phyloP scores from a whole-genome alignment of 164 flowering plant genomes.

The Warburgia ugandensis region DNA sequence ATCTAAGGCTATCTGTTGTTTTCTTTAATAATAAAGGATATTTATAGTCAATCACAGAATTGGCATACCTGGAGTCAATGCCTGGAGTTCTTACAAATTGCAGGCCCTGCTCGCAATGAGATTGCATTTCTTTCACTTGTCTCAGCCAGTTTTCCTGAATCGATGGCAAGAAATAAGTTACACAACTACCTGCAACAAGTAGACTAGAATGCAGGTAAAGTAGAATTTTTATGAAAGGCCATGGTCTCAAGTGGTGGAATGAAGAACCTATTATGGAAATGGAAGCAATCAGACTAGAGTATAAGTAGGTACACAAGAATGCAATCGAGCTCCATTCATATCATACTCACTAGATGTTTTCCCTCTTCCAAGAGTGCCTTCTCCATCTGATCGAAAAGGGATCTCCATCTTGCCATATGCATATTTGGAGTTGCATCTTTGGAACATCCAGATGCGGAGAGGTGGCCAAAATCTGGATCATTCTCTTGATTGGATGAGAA shows the following conservation, averaged over 20 bases:
- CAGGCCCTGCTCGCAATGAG: slow-evolving; percentile 61
- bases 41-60: neutral
- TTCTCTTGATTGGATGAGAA: slow-evolving; percentile 46
- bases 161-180: neutral
- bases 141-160: slow-evolving; percentile 62
- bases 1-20: neutral
- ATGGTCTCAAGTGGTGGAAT: slow-evolving; percentile 9
- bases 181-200: neutral
- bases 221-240: neutral
- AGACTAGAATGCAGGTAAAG: neutral
- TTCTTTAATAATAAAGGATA: slow-evolving; percentile 8
- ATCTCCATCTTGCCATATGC: slow-evolving; percentile 60
- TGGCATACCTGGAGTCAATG: slow-evolving; percentile 31
- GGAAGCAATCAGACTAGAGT: neutral
- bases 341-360: slow-evolving; percentile 53
- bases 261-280: neutral
- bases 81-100: slow-evolving; percentile 20
- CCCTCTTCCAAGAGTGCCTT: slow-evolving; percentile 72
- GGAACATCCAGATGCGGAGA: slow-evolving; percentile 16
- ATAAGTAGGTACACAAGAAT: neutral
- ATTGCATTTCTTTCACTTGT: slow-evolving; percentile 73
- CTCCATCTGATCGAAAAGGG: slow-evolving; percentile 76
- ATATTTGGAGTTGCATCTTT: slow-evolving; percentile 27
- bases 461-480: slow-evolving; percentile 17
- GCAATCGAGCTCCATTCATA: slow-evolving; percentile 9